A percentile compares a stretch with the other conserved stretches of the same genome.
Evolutionary conservation across 306 rosid genomes (phyloP).

Genomic region (Quercus aquifolioides): DNA sequence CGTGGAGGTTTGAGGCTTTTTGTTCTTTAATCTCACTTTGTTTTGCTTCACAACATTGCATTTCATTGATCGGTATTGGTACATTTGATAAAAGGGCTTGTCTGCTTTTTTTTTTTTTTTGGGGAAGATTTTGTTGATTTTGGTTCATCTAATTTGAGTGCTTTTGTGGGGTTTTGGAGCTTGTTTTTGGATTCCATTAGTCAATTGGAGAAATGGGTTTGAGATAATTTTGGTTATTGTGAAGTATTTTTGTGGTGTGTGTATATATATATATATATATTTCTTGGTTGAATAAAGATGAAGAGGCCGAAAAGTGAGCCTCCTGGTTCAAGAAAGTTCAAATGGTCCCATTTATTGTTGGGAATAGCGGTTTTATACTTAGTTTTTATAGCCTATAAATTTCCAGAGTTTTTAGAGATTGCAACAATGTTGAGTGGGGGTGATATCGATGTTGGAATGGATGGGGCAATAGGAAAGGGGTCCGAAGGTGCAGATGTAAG

Average conservation of each 20-base stretch:
- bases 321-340: constrained; percentile 63
- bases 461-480: constrained; percentile 30
- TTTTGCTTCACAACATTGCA: constrained; percentile 2
- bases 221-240: constrained; percentile 33
- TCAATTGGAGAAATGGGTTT: constrained; percentile 21
- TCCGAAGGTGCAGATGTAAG: constrained; percentile 52
- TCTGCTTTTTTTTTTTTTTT: background rate
- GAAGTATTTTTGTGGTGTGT: constrained; percentile 18
- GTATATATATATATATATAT: background rate
- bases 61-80: constrained; percentile 9
- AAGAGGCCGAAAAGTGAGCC: constrained; percentile 72
- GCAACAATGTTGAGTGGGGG: constrained; percentile 71
- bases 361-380: constrained; percentile 67
- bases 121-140: constrained; percentile 10
- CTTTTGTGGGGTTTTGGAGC: constrained; percentile 7
- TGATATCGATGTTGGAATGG: constrained; percentile 48
- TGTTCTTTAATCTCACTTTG: background rate
- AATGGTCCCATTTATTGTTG: constrained; percentile 68
- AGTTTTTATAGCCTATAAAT: constrained; percentile 71
- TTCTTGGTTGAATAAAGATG: constrained; percentile 36
- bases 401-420: constrained; percentile 61
- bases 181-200: constrained; percentile 24
- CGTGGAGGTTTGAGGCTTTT: constrained; percentile 13
- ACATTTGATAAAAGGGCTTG: background rate
- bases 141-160: background rate